Evolutionary conservation across 1,139 yeast genomes (phyloP), one percentile per base, ranked within the genome.

Genomic region (Suhomyces chickasaworum): DNA sequence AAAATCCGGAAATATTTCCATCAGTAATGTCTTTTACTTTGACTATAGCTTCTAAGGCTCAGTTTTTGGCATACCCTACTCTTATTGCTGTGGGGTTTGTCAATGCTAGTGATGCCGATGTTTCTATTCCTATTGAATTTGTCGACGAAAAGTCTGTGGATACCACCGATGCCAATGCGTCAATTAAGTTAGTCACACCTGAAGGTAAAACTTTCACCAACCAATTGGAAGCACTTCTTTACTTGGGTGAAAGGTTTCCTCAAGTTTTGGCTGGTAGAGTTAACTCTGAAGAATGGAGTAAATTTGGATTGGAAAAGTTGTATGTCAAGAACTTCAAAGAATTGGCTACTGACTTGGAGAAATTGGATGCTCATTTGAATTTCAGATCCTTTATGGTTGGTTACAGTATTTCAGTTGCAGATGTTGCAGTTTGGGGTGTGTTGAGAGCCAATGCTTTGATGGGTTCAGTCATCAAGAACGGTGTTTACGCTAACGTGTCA

Each of bases 351-450:
- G 84, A 88, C 56, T 80, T 93, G 63, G 97, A 89, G 65, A 78
- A 78, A 61, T 75, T 93, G 57, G 97, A 93, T 59, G 70, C 84
- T 43, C 93, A 86, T 66, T 78, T 93, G 66, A 89, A 89, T 76
- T 83, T 88, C 75, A 83, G 97, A 64, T 81, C 97, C 4, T 90
- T 80, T 63, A 65, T 89, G 47, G 77, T 81, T 52, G 96, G 95
- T 16, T 78, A 83, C 68, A 59, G 74, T 22, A 73, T 80, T 51
- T 73, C 95, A 10, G 69, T 83, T 46, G 95, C 96, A 45, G 99
- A 93, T 68, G 74, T 89, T 51, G 89, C 95, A 13, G 77, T 87
- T 25, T 93, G 97, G 97, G 98, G 98, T 68, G 88, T 86, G 37
- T 77, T 93, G 58, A 83, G 97, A 71, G 88, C 96, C 54, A 91